Evolutionary conservation across 768 basidiomycete species (phyloP), one percentile per base, ranked within the genome.

Genomic region (Termitomyces sp.): DNA sequence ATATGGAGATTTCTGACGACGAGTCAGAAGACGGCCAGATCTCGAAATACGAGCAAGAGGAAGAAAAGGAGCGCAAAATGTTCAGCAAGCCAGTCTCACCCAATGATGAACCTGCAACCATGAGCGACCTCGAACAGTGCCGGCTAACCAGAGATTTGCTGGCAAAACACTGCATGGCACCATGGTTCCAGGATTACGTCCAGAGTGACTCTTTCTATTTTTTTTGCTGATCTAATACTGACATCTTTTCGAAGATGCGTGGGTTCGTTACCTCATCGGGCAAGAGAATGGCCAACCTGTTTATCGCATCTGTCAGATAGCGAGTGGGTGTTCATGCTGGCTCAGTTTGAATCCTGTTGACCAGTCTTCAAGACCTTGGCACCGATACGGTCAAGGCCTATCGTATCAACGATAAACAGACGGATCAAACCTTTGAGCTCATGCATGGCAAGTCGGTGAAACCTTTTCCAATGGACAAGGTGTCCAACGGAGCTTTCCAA

Each of bases 131-230:
- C 18, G 77, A 80, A 54, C 72, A 72, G 41, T 83, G 86, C 53
- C 73, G 82, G 44, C 62, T 98, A 18, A 81, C 86, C 7, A 79
- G 96, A 48, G 81, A 86, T 50, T 71, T 76, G 64, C 73, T 98
- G 12, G 88, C 83, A 13, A 89, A 86, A 61, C 73, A 86, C 67
- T 86, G 80, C 60, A 73, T 83, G 63, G 79, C 84, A 33, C 88
- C 92, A 2, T 94, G 89, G 83, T 98, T 98, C 66, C 84, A 88
- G 58, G 87, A 94, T 23, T 88, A 85, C 68, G 79, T 89, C 31
- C 84, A 83, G 68, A 88, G 95, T 86, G 60, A 68, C 48, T 44
- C n/a, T 15, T 42, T 9, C 46, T 48, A 48, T 3, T 46, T 22
- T 43, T 57, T 20, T 50, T 13, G 45, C 32, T 10, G 16, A 54